Percentiles rank a stretch among this genome's conserved stretches.
These are phyloP conservation scores for Chalciporus piperatus DNA, from an alignment of 768 basidiomycete species.

Conservation along the genomic window DNA sequence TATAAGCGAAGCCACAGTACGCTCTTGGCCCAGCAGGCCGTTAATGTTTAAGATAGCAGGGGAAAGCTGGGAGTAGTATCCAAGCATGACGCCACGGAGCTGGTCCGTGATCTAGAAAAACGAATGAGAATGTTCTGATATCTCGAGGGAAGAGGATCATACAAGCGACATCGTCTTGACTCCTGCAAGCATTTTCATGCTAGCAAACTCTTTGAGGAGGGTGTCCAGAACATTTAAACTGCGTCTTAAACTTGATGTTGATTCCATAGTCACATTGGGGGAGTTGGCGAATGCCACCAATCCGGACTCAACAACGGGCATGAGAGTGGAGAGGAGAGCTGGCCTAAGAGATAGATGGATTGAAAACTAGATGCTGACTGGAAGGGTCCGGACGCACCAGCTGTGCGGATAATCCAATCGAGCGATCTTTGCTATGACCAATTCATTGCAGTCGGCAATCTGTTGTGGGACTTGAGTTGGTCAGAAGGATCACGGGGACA, in stretches of 20 bases:
- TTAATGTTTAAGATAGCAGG: conserved; percentile 34
- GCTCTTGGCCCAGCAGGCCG: conserved; percentile 34
- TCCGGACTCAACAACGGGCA: conserved; percentile 51
- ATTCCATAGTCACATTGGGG: conserved; percentile 39
- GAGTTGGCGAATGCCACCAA: conserved; percentile 49
- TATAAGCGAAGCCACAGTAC: conserved; percentile 45
- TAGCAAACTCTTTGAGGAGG: conserved; percentile 67
- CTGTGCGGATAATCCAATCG: conserved; percentile 70
- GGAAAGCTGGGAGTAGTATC: conserved; percentile 56
- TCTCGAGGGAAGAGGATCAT: conserved; percentile 15
- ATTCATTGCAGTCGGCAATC: conserved; percentile 78
- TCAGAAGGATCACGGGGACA: conserved; percentile 10
- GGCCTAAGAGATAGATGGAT: conserved; percentile 15
- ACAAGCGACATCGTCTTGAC: conserved; percentile 66
- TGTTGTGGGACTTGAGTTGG: conserved; percentile 8
- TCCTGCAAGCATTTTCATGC: conserved; percentile 67
- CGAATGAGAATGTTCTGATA: background rate
- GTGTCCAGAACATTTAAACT: conserved; percentile 62
- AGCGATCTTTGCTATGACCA: conserved; percentile 74
- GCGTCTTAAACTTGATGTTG: conserved; percentile 54
- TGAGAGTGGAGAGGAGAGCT: conserved; percentile 37
- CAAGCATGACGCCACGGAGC: conserved; percentile 52
- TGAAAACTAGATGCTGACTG: background rate
- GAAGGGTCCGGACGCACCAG: conserved; percentile 48
- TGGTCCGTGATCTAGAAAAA: conserved; percentile 23